These are phyloP conservation scores for Oxytropis ochrocephala DNA, from an alignment of 306 rosid species.

Conservation along the genomic window DNA sequence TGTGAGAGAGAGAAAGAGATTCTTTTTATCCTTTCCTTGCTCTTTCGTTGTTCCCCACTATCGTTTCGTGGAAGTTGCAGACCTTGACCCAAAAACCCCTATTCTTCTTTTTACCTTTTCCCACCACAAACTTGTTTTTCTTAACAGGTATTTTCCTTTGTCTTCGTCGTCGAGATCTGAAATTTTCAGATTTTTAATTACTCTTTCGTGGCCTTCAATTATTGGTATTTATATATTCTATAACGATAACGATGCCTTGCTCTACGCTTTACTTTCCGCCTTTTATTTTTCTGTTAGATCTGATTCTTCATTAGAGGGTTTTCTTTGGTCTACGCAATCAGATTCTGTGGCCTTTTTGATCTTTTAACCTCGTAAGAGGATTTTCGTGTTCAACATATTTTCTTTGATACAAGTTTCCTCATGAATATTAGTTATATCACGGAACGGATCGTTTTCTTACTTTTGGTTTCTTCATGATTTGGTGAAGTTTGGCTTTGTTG, in stretches of 20 bases:
- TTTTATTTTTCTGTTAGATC: slow-evolving; percentile 9
- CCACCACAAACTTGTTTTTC: neutral
- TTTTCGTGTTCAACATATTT: neutral
- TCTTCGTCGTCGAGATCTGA: slow-evolving; percentile 17
- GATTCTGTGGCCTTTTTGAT: neutral
- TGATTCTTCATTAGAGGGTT: neutral
- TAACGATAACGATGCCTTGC: neutral
- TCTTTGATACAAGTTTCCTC: neutral
- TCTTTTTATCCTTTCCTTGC: slow-evolving; percentile 28
- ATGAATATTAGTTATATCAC: neutral
- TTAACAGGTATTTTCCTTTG: slow-evolving; percentile 19
- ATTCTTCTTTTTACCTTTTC: neutral
- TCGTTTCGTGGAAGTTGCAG: slow-evolving; percentile 33
- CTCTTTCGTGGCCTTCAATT: slow-evolving; percentile 2
- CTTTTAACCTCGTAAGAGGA: neutral
- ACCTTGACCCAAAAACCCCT: slow-evolving; percentile 21
- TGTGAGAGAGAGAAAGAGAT: slow-evolving; percentile 22
- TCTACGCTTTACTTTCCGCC: neutral
- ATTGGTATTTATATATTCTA: neutral
- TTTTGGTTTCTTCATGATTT: neutral
- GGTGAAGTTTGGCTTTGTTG: slow-evolving; percentile 5
- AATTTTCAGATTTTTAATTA: neutral
- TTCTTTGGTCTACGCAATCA: neutral
- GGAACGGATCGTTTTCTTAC: neutral
- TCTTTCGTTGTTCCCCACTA: slow-evolving; percentile 23